These are phyloP conservation scores for Neonectria coccinea DNA, from an alignment of 2,329 filamentous ascomycete species.

Conservation along the genomic window DNA sequence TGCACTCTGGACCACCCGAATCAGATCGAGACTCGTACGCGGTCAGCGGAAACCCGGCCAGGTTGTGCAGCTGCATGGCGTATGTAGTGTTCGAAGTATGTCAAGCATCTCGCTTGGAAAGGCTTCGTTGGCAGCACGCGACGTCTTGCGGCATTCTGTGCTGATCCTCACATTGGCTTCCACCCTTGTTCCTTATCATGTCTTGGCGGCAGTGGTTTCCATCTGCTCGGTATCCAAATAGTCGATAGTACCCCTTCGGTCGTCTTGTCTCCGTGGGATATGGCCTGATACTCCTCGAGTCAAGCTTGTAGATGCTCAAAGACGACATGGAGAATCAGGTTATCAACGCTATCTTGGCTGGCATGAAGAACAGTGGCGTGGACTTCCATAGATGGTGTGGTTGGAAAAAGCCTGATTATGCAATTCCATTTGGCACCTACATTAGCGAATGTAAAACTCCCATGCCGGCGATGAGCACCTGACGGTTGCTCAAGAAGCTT, in stretches of 20 bases:
- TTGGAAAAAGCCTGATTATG: background rate
- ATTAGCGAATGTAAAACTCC: background rate
- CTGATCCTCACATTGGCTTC: constrained; percentile 17
- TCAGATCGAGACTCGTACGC: background rate
- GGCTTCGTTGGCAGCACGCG: constrained; percentile 20
- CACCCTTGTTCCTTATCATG: constrained; percentile 15
- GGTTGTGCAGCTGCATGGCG: constrained; percentile 31
- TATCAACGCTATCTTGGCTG: constrained; percentile 33
- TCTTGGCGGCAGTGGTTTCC: constrained; percentile 23
- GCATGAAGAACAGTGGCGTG: constrained; percentile 26
- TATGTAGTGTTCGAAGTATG: constrained; percentile 20
- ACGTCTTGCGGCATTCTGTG: constrained; percentile 14
- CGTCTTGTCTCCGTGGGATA: constrained; percentile 15
- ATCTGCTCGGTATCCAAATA: constrained; percentile 11
- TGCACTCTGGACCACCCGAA: background rate
- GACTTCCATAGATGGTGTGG: background rate
- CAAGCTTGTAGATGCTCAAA: constrained; percentile 19
- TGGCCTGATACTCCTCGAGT: constrained; percentile 40
- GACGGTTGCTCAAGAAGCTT: background rate
- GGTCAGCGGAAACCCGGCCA: constrained; percentile 15
- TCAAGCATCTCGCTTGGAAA: constrained; percentile 19
- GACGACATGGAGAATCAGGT: constrained; percentile 25
- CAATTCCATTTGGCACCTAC: background rate
- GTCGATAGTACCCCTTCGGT: constrained; percentile 20
- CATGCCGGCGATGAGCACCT: background rate